Base-by-base conservation (phyloP, 2,329 filamentous ascomycete genomes). In the Trichoderma breve region DNA sequence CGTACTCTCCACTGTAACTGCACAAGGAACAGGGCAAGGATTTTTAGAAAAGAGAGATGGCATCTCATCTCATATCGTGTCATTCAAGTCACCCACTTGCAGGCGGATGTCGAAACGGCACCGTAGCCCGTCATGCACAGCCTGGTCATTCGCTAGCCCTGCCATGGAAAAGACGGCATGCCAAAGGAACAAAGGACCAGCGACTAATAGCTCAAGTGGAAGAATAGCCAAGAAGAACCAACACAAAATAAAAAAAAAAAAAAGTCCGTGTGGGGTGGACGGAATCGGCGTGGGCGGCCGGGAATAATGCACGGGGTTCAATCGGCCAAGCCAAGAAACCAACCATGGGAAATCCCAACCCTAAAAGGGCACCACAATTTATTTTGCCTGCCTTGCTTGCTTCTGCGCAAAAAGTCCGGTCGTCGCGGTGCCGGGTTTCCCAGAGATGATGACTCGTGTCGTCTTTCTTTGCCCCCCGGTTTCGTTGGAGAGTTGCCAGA, bases 91-190 rank as follows among this genome's bases (percentile, higher is more conserved):
- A 67, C 21, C 21, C 64, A 47, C 36, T 60, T 32, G 28, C 55
- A n/a, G 55, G 36, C 36, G 21, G 64, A 21, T 28, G 43, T 36
- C 47, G 34, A 55, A 58, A 34, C 21, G 24, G 32, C 4, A 21
- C 26, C 32, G 18, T n/a, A 24, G 15, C 34, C 15, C 53, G 21
- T 57, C 53, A 58, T 68, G 32, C 34, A 39, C 34, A 39, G 32
- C 65, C 65, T 32, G 32, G 51, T 43, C 65, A 12, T 58, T 60
- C 28, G 28, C 53, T 68, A n/a, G 65, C 51, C 26, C 24, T 21
- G 43, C 34, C 51, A 55, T 68, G 65, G 65, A 60, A 68, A 58
- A 68, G 65, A 68, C 65, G 65, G 65, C 65, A 68, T 60, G 26
- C 28, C 65, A 68, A 32, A 57, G 24, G 64, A 60, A 14, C 55